Base-by-base conservation (phyloP, 352 stramenopile species). In the Phytopythium litorale region DNA sequence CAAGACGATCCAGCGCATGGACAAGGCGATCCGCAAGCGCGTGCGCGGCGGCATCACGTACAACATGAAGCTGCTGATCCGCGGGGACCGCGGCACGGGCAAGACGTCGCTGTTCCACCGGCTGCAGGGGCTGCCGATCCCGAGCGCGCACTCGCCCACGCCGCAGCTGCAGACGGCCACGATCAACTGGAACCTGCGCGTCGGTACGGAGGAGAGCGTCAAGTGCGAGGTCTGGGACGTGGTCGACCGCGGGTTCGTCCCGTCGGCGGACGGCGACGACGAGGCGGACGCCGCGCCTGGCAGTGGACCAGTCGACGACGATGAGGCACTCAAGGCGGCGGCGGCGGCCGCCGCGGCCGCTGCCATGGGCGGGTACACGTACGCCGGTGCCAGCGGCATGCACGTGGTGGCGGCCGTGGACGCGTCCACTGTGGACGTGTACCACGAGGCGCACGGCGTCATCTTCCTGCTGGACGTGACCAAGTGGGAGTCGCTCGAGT, bases 161-260 rank as follows among this genome's bases (percentile, higher is more conserved):
- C 80, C 79, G 23, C 87, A 97, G 64, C 84, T 97, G 51, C 81
- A 97, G 69, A 89, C 72, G 12, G 89, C 86, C 21, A 94, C 83
- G 13, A 97, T 97, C 68, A 91, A 93, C 53, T 97, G 88, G 83
- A 86, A 65, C 62, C 87, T 85, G 55, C 77, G 79, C 30, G 66
- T 71, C 12, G 76, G 79, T 43, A 70, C 76, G 4, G 84, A 96
- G 56, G 87, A 97, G 46, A 91, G 74, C 46, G 81, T 97, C 55
- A 92, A 95, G 66, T 95, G 93, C 68, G 91, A 97, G 57, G 83
- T 97, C 13, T 96, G 91, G 89, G 89, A 97, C 60, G 87, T 96
- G n/a, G 88, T 96, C 7, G 89, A 97, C 68, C 64, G 73, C n/a
- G 87, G 81, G 28, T 88, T 94, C 42, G 50, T 70, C 15, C 60